Percentiles rank a stretch among this genome's conserved stretches.
Evolutionary conservation across 495 filamentous ascomycete genomes (phyloP).

Genomic region (Aspergillus sparsus): DNA sequence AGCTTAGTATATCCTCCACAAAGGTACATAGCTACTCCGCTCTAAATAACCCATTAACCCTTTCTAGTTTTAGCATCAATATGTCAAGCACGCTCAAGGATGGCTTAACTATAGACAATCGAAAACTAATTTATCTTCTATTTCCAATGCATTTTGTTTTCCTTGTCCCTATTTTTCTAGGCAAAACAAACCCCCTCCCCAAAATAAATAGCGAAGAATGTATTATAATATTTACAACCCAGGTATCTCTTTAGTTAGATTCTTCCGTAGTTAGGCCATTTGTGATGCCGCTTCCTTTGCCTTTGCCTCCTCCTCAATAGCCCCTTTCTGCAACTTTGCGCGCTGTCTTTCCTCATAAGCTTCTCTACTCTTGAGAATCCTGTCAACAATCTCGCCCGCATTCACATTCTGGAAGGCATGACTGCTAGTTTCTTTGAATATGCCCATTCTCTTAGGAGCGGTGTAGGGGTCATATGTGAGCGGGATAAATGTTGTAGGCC

Average conservation of each 20-base stretch:
- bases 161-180: no score
- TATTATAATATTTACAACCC: constrained; percentile 1
- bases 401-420: constrained; percentile 88
- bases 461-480: constrained; percentile 83
- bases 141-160: no score
- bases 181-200: no score
- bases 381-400: constrained; percentile 84
- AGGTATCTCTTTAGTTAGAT: not conserved
- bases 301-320: constrained; percentile 59
- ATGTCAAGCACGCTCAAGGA: no score
- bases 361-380: constrained; percentile 80
- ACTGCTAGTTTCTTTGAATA: constrained; percentile 68
- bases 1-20: not conserved
- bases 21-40: not conserved
- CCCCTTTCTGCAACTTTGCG: constrained; percentile 79
- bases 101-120: no score
- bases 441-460: constrained; percentile 73
- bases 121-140: no score
- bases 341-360: constrained; percentile 90
- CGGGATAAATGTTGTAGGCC: constrained; percentile 88
- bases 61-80: no score
- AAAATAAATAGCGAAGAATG: not conserved
- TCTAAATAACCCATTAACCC: no score
- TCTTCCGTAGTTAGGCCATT: constrained; percentile 11
- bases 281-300: constrained; percentile 34